Conservation (phyloP, 768 basidiomycete genomes). For the Leucocoprinus leucothites region DNA sequence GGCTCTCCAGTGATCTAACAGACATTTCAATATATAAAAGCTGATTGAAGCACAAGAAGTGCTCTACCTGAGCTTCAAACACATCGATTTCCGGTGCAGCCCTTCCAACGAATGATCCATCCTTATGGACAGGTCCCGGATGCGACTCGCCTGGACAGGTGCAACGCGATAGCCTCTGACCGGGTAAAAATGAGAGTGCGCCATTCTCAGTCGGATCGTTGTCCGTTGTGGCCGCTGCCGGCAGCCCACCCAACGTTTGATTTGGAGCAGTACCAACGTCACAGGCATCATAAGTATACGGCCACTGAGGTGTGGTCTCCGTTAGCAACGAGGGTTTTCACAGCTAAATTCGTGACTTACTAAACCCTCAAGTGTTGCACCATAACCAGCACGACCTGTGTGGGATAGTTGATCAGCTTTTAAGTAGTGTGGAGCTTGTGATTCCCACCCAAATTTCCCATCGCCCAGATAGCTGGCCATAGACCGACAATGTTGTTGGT, state of each 20-base stretch:
- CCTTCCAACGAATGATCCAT: constrained; percentile 80
- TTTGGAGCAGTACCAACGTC: constrained; percentile 92
- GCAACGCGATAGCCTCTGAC: constrained; percentile 84
- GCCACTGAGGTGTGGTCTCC: constrained; percentile 48
- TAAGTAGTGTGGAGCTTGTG: background rate
- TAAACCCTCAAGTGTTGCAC: constrained; percentile 82
- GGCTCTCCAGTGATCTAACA: constrained; percentile 30
- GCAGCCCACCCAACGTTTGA: constrained; percentile 70
- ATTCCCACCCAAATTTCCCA: constrained; percentile 71
- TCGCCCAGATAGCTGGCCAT: constrained; percentile 81
- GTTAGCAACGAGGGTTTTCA: constrained; percentile 3
- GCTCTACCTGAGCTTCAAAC: constrained; percentile 72
- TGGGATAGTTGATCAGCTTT: constrained; percentile 7
- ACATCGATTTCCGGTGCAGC: constrained; percentile 89
- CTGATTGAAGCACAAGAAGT: background rate
- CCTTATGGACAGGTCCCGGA: constrained; percentile 76
- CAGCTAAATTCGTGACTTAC: constrained; percentile 25
- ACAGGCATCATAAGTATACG: constrained; percentile 80
- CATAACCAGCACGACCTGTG: constrained; percentile 80
- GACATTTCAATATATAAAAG: constrained; percentile 1
- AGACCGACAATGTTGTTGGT: constrained; percentile 58
- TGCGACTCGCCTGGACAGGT: constrained; percentile 85
- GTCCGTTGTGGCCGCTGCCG: constrained; percentile 52
- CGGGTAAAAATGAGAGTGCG: constrained; percentile 78
- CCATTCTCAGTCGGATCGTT: constrained; percentile 55